phyloP scores from a whole-genome alignment of 164 flowering plant species.

The Cinnamomum micranthum region DNA sequence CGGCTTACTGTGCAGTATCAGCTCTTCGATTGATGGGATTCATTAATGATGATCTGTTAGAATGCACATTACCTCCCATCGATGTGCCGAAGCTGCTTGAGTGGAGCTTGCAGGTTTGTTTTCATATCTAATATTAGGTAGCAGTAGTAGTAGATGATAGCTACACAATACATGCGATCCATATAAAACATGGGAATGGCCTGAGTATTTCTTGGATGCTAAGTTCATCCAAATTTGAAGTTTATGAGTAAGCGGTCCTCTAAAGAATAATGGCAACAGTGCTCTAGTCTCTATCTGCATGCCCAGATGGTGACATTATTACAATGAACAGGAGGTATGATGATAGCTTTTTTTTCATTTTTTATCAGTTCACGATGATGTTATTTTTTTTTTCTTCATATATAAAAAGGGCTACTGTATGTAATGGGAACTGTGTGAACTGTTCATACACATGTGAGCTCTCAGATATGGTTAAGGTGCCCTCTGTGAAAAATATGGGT shows the following conservation, averaged over 20 bases:
- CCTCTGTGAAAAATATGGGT: too few relatives aligned
- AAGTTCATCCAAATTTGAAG: background rate
- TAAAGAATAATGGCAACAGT: background rate
- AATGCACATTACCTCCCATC: constrained; percentile 34
- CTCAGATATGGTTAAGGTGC: too few relatives aligned
- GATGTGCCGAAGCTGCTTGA: constrained; percentile 59
- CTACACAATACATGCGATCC: background rate
- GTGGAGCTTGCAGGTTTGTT: constrained; percentile 81
- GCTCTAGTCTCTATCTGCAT: too few relatives aligned
- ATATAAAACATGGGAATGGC: background rate
- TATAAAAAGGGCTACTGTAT: too few relatives aligned
- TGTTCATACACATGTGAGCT: too few relatives aligned
- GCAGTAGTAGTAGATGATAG: background rate
- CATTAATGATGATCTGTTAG: constrained; percentile 50
- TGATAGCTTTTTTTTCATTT: background rate
- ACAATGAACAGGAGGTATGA: background rate
- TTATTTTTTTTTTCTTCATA: too few relatives aligned
- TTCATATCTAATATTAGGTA: background rate
- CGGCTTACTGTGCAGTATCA: constrained; percentile 90
- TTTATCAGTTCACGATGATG: too few relatives aligned
- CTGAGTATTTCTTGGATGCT: background rate
- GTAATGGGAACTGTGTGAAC: too few relatives aligned
- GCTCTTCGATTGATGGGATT: constrained; percentile 91
- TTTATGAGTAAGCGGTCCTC: background rate
- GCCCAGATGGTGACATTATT: background rate